Base-by-base conservation (phyloP, 225 moss, liverwort and hornwort species). In the Neckera pumila region DNA sequence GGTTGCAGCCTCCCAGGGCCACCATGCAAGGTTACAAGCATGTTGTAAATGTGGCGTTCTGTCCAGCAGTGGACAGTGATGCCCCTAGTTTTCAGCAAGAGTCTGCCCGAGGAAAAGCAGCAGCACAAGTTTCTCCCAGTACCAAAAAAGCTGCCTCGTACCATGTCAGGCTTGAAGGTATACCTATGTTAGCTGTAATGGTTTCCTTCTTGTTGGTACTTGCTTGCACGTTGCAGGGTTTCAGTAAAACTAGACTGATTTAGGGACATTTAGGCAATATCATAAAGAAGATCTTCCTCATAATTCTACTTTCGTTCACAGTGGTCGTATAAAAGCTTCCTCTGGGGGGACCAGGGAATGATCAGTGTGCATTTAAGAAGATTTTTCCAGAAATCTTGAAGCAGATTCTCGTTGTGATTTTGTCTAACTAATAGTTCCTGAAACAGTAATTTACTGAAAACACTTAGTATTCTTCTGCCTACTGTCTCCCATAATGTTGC, bases 21-120 rank as follows among this genome's bases (percentile, higher is more conserved):
- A 95, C 97, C 62, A 85, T 95, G 73, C 80, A 94, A 59, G 94
- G 94, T 53, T 98, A 98, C 89, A 98, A 95, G 90, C 98, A 98
- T 88, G 95, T 98, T 31, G 96, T 94, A 33, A 94, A 95, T 90
- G 93, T 96, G 56, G 51, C 85, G 6, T 94, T 96, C 86, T 94
- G 90, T 89, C 95, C 95, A 76, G 93, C 98, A 74, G 94, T 98
- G 43, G 89, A 89, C 79, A 95, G 95, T 87, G 91, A 81, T 87
- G 86, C 90, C 85, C 97, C 96, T 38, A 93, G 81, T 87, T 97
- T 95, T 81, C 90, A 91, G 78, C 92, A 94, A 89, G 95, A 94
- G 54, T 93, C 95, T 83, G 98, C 95, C 23, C 95, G 90, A 87
- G 97, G 95, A 49, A 98, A 99, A 92, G 96, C 91, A 82, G 97